Evolutionary conservation across 495 filamentous ascomycete genomes (phyloP), one percentile per base, ranked within the genome.

Genomic region (Trypethelium eluteriae): DNA sequence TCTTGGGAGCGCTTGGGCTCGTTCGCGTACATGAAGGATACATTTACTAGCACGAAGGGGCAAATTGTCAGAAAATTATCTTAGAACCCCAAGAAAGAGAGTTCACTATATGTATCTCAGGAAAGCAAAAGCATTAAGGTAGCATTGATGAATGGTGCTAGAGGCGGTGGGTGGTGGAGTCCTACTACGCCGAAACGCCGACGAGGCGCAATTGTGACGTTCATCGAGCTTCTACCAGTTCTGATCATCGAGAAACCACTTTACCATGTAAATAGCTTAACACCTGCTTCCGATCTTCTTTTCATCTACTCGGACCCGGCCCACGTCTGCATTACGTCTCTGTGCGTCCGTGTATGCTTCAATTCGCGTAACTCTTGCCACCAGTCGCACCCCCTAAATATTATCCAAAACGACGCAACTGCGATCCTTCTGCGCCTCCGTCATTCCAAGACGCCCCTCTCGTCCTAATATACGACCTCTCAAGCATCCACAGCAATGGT

Each of bases 401-500:
- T 44, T 44, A 0, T 7, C 41, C 6, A 14, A 7, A 44, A 14
- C 14, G 41, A 7, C 14, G 41, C 41, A 7, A 44, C 41, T 44
- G 41, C 41, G 41, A 14, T 7, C 7, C 14, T 7, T 14, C 14
- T 14, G 41, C 14, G 41, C 14, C 41, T 7, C 41, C 14, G 7
- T 44, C 41, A 7, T 44, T 44, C 41, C 14, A 14, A 14, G 25
- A 25, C 25, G 25, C 25, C 25, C 41, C 41, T 44, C 14, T 44
- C 18, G 62, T 47, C 61, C 36, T 59, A 36, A 10, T 36, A 53
- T 11, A 5, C 10, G 5, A 18, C 11, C 5, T 34, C 32, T 5
- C 18, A 36, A 36, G 7, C 32, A 10, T 14, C 53, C 18, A 9
- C 53, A 14, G 65, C 64, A 44, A 74, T 72, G 68, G 70, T 68